Evolutionary conservation across 2,329 filamentous ascomycete genomes (phyloP).

Genomic region (Aspergillus neotritici): DNA sequence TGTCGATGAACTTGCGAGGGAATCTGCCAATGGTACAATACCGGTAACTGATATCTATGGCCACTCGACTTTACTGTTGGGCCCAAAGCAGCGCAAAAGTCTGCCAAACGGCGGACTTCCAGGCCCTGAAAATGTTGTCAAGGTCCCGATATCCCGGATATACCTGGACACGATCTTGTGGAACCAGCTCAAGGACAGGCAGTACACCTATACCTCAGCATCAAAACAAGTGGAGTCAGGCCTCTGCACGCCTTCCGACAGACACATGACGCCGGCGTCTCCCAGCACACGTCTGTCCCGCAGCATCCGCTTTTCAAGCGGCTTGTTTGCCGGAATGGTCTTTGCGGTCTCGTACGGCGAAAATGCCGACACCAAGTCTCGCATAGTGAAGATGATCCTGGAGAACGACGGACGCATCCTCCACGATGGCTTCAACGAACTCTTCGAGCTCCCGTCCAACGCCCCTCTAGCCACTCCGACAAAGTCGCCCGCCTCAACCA

Average conservation of each 20-base stretch:
- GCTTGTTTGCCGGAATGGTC: slow-evolving; percentile 72
- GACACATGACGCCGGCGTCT: slow-evolving; percentile 39
- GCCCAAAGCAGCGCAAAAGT: slow-evolving; percentile 39
- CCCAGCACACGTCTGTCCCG: slow-evolving; percentile 48
- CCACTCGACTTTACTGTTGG: slow-evolving; percentile 36
- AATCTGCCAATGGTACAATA: slow-evolving; percentile 17
- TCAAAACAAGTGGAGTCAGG: slow-evolving; percentile 14
- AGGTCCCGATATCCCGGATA: slow-evolving; percentile 40
- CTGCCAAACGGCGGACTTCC: slow-evolving; percentile 29
- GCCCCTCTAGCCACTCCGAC: slow-evolving; percentile 24
- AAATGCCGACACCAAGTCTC: slow-evolving; percentile 51
- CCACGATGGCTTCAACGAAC: slow-evolving; percentile 68
- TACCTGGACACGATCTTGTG: slow-evolving; percentile 45
- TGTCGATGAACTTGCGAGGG: slow-evolving; percentile 21
- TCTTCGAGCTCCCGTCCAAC: slow-evolving; percentile 56
- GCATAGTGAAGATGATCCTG: slow-evolving; percentile 58
- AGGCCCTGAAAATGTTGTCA: slow-evolving; percentile 29
- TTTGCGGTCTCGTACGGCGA: slow-evolving; percentile 75
- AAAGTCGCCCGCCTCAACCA: slow-evolving; percentile 19
- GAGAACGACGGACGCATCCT: slow-evolving; percentile 69
- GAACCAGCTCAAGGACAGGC: slow-evolving; percentile 40
- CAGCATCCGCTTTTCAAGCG: slow-evolving; percentile 25
- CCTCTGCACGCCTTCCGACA: slow-evolving; percentile 35
- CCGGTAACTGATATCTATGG: slow-evolving; percentile 42
- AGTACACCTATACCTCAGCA: slow-evolving; percentile 27